These are phyloP conservation scores for Auricularia cornea DNA, from an alignment of 768 basidiomycete species.

Conservation along the genomic window DNA sequence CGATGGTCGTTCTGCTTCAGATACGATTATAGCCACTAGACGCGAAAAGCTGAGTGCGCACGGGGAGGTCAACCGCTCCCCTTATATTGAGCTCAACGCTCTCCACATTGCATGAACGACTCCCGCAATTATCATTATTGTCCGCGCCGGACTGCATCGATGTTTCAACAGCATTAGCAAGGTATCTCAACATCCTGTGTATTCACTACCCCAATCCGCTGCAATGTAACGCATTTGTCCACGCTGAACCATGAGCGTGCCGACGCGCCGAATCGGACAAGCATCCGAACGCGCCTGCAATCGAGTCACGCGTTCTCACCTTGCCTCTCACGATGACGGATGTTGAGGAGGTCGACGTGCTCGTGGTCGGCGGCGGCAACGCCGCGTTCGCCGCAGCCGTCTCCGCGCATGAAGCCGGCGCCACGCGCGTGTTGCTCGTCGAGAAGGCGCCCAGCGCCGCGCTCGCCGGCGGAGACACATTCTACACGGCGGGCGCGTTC, in stretches of 20 bases:
- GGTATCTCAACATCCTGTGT: neutral
- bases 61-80: neutral
- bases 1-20: constrained; percentile 20
- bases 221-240: too few species aligned
- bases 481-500: constrained; percentile 63
- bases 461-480: constrained; percentile 66
- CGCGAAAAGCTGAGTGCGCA: neutral
- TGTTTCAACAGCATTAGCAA: neutral
- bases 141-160: neutral
- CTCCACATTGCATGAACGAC: neutral
- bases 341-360: constrained; percentile 37
- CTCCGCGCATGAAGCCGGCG: constrained; percentile 50
- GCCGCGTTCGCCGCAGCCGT: constrained; percentile 61
- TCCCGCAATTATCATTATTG: neutral
- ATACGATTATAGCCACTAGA: constrained; percentile 39
- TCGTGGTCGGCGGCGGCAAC: constrained; percentile 59
- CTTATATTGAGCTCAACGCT: too few species aligned
- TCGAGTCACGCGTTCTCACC: too few species aligned
- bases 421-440: constrained; percentile 48
- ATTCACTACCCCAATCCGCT: neutral
- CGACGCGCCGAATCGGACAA: neutral
- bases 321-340: neutral
- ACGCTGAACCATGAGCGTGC: too few species aligned
- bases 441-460: constrained; percentile 51
- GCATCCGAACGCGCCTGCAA: neutral